Conservation (phyloP, 2,329 filamentous ascomycete species). For the Mycogone perniciosa region DNA sequence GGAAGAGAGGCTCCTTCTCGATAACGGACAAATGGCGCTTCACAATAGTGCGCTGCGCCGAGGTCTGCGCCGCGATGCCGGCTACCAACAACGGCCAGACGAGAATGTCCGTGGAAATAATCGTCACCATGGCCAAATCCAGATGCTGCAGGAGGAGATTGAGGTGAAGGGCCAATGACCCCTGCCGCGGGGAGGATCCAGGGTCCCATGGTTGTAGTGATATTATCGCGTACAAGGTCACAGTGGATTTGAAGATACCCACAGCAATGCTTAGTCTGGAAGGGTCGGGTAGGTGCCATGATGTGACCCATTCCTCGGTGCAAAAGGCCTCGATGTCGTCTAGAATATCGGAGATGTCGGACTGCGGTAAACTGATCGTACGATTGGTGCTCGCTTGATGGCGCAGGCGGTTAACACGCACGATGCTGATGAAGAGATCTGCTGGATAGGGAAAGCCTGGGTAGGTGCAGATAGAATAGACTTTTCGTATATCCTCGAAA, state of each 20-base stretch:
- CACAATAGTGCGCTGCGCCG: not conserved
- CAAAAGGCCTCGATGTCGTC: not conserved
- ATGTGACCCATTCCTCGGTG: not conserved
- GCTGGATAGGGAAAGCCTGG: not conserved
- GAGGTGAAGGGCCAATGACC: not conserved
- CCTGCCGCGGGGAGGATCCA: not conserved
- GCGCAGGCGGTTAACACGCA: not conserved
- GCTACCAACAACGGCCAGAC: constrained; percentile 1
- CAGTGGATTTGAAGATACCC: not conserved
- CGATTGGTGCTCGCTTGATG: not conserved
- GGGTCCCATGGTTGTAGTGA: not conserved
- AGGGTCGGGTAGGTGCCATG: not conserved
- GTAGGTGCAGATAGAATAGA: not conserved
- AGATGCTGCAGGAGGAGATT: not conserved
- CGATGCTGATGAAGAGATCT: not conserved
- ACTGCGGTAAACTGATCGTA: not conserved
- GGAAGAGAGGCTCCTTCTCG: not conserved
- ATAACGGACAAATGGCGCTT: not conserved
- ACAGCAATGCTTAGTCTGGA: not conserved
- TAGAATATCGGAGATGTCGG: not conserved
- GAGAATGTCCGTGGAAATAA: not conserved
- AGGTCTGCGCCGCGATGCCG: not conserved
- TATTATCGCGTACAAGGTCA: not conserved
- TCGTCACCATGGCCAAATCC: not conserved
- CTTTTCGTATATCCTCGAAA: not conserved